Conservation (phyloP, 2,329 filamentous ascomycete genomes). For the Trichophyton benhamiae region DNA sequence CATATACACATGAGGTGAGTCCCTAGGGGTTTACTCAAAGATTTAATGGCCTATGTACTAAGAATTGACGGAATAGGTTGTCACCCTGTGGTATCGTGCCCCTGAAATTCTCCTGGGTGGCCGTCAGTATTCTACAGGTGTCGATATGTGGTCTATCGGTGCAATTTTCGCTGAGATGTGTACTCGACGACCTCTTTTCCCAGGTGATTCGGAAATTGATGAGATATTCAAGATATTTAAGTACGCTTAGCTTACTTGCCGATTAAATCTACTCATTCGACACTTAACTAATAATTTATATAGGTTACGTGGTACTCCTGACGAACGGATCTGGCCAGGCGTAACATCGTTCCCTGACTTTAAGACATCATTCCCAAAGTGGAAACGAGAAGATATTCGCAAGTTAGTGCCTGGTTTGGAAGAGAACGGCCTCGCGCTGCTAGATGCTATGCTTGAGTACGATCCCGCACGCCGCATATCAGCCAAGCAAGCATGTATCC, state of each 20-base stretch:
- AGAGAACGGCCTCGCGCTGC: slow-evolving; percentile 39
- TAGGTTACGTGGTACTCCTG: slow-evolving; percentile 69
- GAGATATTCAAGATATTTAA: slow-evolving; percentile 93
- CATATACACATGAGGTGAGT: slow-evolving; percentile 74
- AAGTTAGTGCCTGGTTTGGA: slow-evolving; percentile 62
- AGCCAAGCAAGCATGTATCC: slow-evolving; percentile 73
- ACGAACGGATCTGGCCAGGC: slow-evolving; percentile 72
- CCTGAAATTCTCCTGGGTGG: slow-evolving; percentile 85
- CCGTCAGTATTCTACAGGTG: slow-evolving; percentile 82
- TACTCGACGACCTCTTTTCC: slow-evolving; percentile 82
- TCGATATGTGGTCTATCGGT: slow-evolving; percentile 92
- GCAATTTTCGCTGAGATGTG: slow-evolving; percentile 97
- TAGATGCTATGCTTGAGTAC: slow-evolving; percentile 64
- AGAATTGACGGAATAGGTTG: slow-evolving; percentile 46
- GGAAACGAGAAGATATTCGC: slow-evolving; percentile 57
- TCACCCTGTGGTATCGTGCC: slow-evolving; percentile 85
- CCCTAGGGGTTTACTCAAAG: not conserved
- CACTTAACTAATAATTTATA: slow-evolving; percentile 4
- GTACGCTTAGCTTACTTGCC: slow-evolving; percentile 35
- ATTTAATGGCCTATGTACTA: not conserved
- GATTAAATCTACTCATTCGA: not conserved
- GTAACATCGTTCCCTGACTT: slow-evolving; percentile 93
- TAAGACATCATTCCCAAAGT: slow-evolving; percentile 85
- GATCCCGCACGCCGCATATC: slow-evolving; percentile 79
- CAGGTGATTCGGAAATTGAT: slow-evolving; percentile 84